Conservation (phyloP, 2,329 filamentous ascomycete genomes). For the Bipolaris cookei region DNA sequence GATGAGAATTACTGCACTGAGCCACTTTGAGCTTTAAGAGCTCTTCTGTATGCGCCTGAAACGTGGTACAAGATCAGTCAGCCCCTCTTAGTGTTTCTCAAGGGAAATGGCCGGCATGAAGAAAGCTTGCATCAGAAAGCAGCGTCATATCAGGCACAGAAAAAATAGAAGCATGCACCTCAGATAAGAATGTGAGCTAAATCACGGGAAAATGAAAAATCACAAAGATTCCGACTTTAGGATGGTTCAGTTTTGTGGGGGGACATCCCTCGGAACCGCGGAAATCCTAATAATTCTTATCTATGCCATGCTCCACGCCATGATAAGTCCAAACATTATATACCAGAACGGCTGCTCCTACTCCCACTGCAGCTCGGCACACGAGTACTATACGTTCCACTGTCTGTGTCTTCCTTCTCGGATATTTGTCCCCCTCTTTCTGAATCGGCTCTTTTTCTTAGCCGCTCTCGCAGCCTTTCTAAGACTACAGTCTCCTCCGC, state of each 20-base stretch:
- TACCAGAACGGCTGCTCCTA: slow-evolving; percentile 16
- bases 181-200: too few species aligned
- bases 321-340: slow-evolving; percentile 14
- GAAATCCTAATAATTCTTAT: slow-evolving; percentile 16
- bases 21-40: background rate
- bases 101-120: background rate
- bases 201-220: background rate
- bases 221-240: background rate
- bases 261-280: slow-evolving; percentile 15
- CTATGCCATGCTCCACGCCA: slow-evolving; percentile 8
- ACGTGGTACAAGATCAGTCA: too few species aligned
- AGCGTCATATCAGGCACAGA: background rate
- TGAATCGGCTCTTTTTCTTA: slow-evolving; percentile 30
- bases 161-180: background rate
- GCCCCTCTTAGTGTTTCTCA: background rate
- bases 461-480: slow-evolving; percentile 42
- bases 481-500: slow-evolving; percentile 46
- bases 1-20: background rate
- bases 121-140: background rate
- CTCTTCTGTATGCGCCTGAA: background rate
- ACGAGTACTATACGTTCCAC: slow-evolving; percentile 30
- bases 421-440: slow-evolving; percentile 4
- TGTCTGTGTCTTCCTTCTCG: slow-evolving; percentile 19
- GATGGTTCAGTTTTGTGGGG: background rate
- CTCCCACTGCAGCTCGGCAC: slow-evolving; percentile 23